These are phyloP conservation scores for Oryza brachyantha DNA, from an alignment of 176 grass and related monocot genomes.

Conservation along the genomic window DNA sequence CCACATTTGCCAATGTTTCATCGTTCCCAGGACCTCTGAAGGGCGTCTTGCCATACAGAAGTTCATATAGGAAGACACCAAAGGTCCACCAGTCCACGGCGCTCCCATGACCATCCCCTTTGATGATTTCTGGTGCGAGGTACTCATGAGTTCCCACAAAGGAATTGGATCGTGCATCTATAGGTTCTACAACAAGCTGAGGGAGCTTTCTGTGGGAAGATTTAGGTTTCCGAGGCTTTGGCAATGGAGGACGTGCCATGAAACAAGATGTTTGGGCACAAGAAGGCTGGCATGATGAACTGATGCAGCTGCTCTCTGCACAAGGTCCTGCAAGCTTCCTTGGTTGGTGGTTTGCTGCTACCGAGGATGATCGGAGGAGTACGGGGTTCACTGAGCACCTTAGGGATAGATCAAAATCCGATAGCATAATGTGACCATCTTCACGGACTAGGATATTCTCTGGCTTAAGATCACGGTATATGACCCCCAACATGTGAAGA, in stretches of 20 bases:
- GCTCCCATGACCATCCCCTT: slow-evolving; percentile 81
- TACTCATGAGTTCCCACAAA: slow-evolving; percentile 79
- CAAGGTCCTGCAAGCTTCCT: slow-evolving; percentile 58
- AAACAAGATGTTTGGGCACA: slow-evolving; percentile 73
- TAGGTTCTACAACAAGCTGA: slow-evolving; percentile 67
- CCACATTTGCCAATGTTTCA: slow-evolving; percentile 66
- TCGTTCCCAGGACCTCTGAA: slow-evolving; percentile 73
- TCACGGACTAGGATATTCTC: slow-evolving; percentile 77
- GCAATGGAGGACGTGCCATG: slow-evolving; percentile 47
- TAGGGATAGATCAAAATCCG: slow-evolving; percentile 71
- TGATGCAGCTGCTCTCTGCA: slow-evolving; percentile 68
- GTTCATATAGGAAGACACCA: slow-evolving; percentile 70
- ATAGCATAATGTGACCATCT: slow-evolving; percentile 81
- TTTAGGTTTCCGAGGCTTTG: slow-evolving; percentile 55
- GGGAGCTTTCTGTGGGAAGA: slow-evolving; percentile 48
- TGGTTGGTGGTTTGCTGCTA: slow-evolving; percentile 38
- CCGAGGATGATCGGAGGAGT: slow-evolving; percentile 56
- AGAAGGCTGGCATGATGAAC: slow-evolving; percentile 61
- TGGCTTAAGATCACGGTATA: slow-evolving; percentile 78
- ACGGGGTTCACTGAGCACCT: slow-evolving; percentile 64
- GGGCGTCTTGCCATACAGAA: slow-evolving; percentile 68
- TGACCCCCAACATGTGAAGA: slow-evolving; percentile 78
- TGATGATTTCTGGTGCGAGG: slow-evolving; percentile 75
- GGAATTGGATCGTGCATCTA: slow-evolving; percentile 65
- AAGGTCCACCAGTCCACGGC: slow-evolving; percentile 80